Conservation (phyloP, 176 grass and related monocot species). For the Lolium multiflorum region DNA sequence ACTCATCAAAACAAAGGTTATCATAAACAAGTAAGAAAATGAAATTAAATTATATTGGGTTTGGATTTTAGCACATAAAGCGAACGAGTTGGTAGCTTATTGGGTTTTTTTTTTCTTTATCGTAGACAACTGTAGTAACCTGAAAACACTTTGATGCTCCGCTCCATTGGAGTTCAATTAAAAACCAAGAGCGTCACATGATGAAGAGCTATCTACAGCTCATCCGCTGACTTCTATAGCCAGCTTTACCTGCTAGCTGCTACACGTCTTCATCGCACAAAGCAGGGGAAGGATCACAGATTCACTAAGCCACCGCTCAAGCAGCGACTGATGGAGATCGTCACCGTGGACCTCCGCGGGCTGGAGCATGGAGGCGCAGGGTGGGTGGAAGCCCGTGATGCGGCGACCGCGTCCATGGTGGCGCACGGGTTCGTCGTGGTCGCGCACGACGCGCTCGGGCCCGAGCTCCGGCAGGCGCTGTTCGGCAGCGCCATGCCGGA, state of each 20-base stretch:
- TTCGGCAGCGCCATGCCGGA: constrained; percentile 48
- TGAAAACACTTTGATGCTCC: no score
- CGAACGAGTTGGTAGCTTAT: no score
- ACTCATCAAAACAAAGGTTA: no score
- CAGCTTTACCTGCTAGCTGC: background rate
- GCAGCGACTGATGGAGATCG: constrained; percentile 17
- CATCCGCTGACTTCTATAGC: constrained; percentile 6
- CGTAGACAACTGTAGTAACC: no score
- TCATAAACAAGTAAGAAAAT: no score
- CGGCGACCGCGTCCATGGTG: constrained; percentile 54
- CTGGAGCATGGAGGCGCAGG: constrained; percentile 26
- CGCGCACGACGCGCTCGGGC: constrained; percentile 44
- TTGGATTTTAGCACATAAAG: no score
- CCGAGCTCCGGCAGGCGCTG: constrained; percentile 45
- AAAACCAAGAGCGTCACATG: background rate
- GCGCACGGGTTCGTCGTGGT: constrained; percentile 54
- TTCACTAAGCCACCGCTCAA: background rate
- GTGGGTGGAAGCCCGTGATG: constrained; percentile 46
- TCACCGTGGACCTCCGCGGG: constrained; percentile 40
- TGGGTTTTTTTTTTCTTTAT: no score
- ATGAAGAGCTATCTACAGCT: constrained; percentile 6
- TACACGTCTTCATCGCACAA: background rate
- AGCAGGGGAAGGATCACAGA: background rate
- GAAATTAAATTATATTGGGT: no score
- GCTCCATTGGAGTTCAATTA: background rate